Conservation (phyloP, 2,329 filamentous ascomycete species). For the Xylariaceae sp. region DNA sequence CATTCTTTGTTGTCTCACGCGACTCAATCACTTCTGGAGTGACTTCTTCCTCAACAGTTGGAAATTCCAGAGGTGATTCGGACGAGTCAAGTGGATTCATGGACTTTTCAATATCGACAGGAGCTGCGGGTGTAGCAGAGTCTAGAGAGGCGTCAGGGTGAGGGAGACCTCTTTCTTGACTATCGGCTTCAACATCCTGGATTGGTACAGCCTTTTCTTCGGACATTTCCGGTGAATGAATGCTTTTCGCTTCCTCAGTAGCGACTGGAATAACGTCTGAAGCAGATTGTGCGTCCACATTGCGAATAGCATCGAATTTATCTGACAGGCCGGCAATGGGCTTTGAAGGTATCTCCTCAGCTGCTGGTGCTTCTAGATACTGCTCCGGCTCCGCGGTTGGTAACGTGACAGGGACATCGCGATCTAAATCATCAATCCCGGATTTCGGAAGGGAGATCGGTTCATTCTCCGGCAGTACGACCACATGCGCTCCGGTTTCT, state of each 20-base stretch:
- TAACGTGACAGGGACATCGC: background rate
- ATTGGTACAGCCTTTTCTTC: background rate
- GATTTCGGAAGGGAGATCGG: background rate
- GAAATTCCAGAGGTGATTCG: constrained; percentile 5
- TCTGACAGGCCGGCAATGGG: constrained; percentile 4
- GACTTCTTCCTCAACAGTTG: background rate
- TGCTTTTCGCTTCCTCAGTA: background rate
- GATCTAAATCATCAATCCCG: background rate
- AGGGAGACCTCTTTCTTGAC: background rate
- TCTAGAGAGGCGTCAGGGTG: constrained; percentile 1
- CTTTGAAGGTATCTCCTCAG: constrained; percentile 7
- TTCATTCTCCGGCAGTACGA: background rate
- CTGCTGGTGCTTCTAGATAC: background rate
- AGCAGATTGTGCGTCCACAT: constrained; percentile 6
- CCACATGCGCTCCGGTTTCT: background rate
- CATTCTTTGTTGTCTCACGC: constrained; percentile 33
- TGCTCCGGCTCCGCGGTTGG: constrained; percentile 9
- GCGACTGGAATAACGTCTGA: constrained; percentile 10
- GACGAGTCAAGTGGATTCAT: background rate
- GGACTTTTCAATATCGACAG: background rate
- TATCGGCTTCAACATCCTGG: background rate
- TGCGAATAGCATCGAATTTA: constrained; percentile 4
- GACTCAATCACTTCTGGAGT: constrained; percentile 15
- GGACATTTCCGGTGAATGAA: background rate
- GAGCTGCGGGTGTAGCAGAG: background rate